Base-by-base conservation (phyloP, 2,329 filamentous ascomycete species). In the Curvularia sp. region DNA sequence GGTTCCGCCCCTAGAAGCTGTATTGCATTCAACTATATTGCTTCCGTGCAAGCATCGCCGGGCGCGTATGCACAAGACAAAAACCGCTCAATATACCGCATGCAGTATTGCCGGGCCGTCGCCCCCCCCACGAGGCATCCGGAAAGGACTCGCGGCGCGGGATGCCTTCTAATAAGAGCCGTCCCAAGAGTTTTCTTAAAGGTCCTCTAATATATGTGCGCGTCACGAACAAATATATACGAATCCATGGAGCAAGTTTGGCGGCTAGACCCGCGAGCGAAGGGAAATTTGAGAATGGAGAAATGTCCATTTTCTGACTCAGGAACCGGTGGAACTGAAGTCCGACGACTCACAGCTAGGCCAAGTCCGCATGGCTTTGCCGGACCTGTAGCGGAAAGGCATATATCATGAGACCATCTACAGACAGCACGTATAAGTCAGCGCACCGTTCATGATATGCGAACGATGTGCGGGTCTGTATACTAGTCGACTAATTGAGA, bases 371-470 rank as follows among this genome's bases (percentile, higher is more conserved):
- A 46, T 7, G 26, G 26, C 24, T 26, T 43, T 46, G 10, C 15
- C 15, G 43, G 24, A 26, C 13, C 8, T 30, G 26, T 24, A 20
- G 43, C 43, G 20, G 5, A 30, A 52, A 56, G 12, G 22, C 26
- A 33, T 39, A 28, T 12, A 38, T 28, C 30, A 51, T 18, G 20
- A 10, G 24, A 38, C 9, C 12, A 39, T 7, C 15, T 8, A 26
- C 33, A 38, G 8, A 24, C 48, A 53, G 50, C 31, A 52, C 38
- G 24, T 31, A 26, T 39, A 53, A 33, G 55, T 44, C 49, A 44
- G 50, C 49, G 35, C 49, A 55, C 55, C 44, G 55, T 58, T 58
- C 50, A n/a, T 31, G 44, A 54, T 42, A 58, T 58, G 55, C 55
- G 55, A 58, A 58, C 55, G 55, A 49, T 30, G 38, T 48, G 39